These are phyloP conservation scores for Exserohilum rostratum DNA, from an alignment of 2,329 filamentous ascomycete species.

Conservation along the genomic window DNA sequence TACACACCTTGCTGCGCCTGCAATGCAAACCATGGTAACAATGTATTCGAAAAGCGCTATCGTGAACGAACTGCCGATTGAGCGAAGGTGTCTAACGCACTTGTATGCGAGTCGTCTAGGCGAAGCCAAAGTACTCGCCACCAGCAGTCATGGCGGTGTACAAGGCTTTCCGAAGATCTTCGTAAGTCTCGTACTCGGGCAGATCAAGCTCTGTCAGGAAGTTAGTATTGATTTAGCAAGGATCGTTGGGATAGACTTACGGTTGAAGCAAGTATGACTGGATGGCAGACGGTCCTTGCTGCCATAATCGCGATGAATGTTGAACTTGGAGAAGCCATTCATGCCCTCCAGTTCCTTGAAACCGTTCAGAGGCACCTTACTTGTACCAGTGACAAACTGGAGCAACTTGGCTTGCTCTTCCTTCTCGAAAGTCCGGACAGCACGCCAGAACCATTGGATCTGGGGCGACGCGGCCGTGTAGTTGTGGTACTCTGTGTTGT, in stretches of 20 bases:
- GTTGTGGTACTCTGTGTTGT: slow-evolving; percentile 98
- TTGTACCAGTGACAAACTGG: slow-evolving; percentile 97
- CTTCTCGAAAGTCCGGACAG: slow-evolving; percentile 95
- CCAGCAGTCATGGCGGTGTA: slow-evolving; percentile 97
- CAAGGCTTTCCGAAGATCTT: slow-evolving; percentile 82
- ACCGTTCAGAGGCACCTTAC: slow-evolving; percentile 96
- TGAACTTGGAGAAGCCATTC: slow-evolving; percentile 98
- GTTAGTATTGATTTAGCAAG: slow-evolving; percentile 42
- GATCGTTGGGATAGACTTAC: slow-evolving; percentile 65
- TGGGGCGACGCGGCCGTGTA: slow-evolving; percentile 93
- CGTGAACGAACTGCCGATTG: slow-evolving; percentile 1
- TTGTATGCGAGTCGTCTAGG: slow-evolving; percentile 59
- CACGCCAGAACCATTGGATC: slow-evolving; percentile 99
- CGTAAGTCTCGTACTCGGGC: slow-evolving; percentile 97
- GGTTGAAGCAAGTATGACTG: slow-evolving; percentile 99
- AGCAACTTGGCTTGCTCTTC: slow-evolving; percentile 96
- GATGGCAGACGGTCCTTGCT: slow-evolving; percentile 94
- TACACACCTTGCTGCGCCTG: slow-evolving; percentile 30
- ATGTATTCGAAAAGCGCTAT: slow-evolving; percentile 19
- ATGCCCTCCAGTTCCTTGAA: slow-evolving; percentile 99
- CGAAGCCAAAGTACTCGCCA: slow-evolving; percentile 97
- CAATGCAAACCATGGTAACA: slow-evolving; percentile 38
- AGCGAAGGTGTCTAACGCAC: background rate
- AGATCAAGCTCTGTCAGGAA: slow-evolving; percentile 81
- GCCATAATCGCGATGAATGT: slow-evolving; percentile 97